Evolutionary conservation across 768 basidiomycete species (phyloP).

Genomic region (Russula brevipes): DNA sequence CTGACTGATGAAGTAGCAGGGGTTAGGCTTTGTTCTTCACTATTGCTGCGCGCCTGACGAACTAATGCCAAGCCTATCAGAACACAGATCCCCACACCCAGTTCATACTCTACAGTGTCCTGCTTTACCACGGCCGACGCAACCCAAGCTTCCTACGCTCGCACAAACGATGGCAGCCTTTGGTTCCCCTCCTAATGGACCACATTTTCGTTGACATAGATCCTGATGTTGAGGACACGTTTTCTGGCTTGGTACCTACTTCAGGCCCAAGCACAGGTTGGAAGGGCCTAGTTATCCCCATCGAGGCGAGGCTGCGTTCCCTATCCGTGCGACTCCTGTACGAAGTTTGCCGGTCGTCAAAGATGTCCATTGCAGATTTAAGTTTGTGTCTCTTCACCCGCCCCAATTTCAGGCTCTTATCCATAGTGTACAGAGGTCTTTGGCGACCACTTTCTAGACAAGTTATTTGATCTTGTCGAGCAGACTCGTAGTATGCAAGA

Average conservation of each 20-base stretch:
- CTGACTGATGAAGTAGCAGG: conserved; percentile 62
- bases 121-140: conserved; percentile 71
- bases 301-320: conserved; percentile 76
- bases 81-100: conserved; percentile 82
- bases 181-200: conserved; percentile 81
- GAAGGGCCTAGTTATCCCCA: conserved; percentile 49
- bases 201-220: conserved; percentile 80
- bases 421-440: conserved; percentile 55
- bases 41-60: not conserved
- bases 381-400: conserved; percentile 47
- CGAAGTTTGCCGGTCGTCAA: conserved; percentile 90
- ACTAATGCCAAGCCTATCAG: conserved; percentile 34
- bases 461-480: conserved; percentile 90
- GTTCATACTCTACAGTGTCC: conserved; percentile 70
- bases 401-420: not conserved
- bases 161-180: conserved; percentile 75
- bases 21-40: conserved; percentile 38
- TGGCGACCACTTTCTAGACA: conserved; percentile 77
- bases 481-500: conserved; percentile 83
- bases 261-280: conserved; percentile 29
- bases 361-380: conserved; percentile 70
- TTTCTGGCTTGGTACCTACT: conserved; percentile 36
- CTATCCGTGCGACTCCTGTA: conserved; percentile 76
- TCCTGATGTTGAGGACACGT: conserved; percentile 54
- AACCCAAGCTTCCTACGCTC: conserved; percentile 67